phyloP scores from a whole-genome alignment of 2,329 filamentous ascomycete genomes.

The Clonostachys rhizophaga region DNA sequence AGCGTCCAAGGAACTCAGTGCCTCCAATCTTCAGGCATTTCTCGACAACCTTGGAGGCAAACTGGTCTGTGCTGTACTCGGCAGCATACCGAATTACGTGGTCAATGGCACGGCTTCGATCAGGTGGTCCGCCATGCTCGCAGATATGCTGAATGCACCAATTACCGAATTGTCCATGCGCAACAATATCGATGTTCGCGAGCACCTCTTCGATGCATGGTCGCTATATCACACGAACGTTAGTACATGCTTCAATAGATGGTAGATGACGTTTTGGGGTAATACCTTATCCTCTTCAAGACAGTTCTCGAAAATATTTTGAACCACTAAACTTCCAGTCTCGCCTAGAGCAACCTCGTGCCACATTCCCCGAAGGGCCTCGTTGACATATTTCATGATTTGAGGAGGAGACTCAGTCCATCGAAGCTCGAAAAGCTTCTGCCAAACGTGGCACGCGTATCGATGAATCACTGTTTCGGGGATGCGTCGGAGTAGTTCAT shows the following conservation, averaged over 20 bases:
- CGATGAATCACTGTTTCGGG: slow-evolving; percentile 97
- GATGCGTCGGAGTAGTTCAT: slow-evolving; percentile 89
- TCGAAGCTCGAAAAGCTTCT: slow-evolving; percentile 96
- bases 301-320: slow-evolving; percentile 99
- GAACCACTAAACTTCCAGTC: slow-evolving; percentile 94
- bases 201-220: slow-evolving; percentile 97
- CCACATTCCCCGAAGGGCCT: slow-evolving; percentile 94
- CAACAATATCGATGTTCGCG: slow-evolving; percentile 89
- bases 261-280: not conserved
- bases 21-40: slow-evolving; percentile 98
- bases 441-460: slow-evolving; percentile 98
- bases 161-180: slow-evolving; percentile 97
- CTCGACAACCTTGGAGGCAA: slow-evolving; percentile 97
- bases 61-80: slow-evolving; percentile 98
- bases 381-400: slow-evolving; percentile 98
- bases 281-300: slow-evolving; percentile 94
- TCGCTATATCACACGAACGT: slow-evolving; percentile 51
- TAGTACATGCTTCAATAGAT: no score
- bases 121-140: slow-evolving; percentile 86
- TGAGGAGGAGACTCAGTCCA: slow-evolving; percentile 94
- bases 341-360: slow-evolving; percentile 96
- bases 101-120: slow-evolving; percentile 90
- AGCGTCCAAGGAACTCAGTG: slow-evolving; percentile 83
- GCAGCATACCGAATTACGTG: slow-evolving; percentile 91
- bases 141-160: slow-evolving; percentile 99